phyloP scores from a whole-genome alignment of 345 rosid species.

The Orychophragmus violaceus region DNA sequence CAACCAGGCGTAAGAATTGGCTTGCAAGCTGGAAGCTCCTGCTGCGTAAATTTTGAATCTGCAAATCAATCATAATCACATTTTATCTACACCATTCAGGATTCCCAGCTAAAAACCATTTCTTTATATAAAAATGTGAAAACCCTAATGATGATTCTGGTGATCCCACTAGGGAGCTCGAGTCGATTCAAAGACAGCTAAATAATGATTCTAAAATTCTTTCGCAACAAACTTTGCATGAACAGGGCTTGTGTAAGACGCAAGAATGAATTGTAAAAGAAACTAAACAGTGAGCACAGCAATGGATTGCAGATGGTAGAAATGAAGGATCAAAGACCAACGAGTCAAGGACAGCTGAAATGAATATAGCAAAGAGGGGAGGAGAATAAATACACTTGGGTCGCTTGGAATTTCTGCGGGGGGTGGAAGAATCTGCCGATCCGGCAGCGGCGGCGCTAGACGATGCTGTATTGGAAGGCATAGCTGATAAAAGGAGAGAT shows the following conservation, averaged over 20 bases:
- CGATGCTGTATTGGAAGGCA: slow-evolving; percentile 48
- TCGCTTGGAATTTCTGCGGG: slow-evolving; percentile 73
- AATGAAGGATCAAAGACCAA: neutral
- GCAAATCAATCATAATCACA: slow-evolving; percentile 23
- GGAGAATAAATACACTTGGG: slow-evolving; percentile 72
- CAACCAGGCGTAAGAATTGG: slow-evolving; percentile 96
- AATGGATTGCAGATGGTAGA: neutral
- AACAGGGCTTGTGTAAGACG: neutral
- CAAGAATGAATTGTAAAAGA: neutral
- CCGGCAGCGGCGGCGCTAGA: slow-evolving; percentile 63
- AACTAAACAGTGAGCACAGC: neutral
- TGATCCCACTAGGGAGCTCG: neutral
- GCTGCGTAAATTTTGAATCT: slow-evolving; percentile 95
- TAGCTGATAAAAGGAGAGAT: slow-evolving; percentile 1
- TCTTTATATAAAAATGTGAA: neutral
- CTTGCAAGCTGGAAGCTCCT: slow-evolving; percentile 99
- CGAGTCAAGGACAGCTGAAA: neutral
- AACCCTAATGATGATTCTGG: neutral
- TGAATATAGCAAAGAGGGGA: neutral
- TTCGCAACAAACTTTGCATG: neutral
- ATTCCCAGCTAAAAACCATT: neutral
- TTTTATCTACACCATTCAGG: neutral
- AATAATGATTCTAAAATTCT: neutral
- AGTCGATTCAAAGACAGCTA: neutral
- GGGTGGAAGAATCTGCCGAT: slow-evolving; percentile 65